Base-by-base conservation (phyloP, 495 filamentous ascomycete species). In the Penicillium pulvis region DNA sequence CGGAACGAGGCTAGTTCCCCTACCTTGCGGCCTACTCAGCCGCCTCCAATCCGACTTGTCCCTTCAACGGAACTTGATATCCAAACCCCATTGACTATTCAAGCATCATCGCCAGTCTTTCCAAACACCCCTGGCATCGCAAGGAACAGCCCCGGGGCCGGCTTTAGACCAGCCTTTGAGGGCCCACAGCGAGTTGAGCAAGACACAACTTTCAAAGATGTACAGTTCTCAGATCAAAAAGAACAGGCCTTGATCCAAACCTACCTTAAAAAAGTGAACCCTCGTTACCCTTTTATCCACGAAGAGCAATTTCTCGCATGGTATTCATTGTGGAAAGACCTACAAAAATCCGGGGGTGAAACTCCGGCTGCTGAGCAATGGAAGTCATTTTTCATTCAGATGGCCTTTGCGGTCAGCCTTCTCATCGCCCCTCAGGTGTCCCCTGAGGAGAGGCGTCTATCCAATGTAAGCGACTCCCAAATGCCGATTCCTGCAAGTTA, bases 251-350 rank as follows among this genome's bases (percentile, higher is more conserved):
- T 30, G n/a, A 41, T 68, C 23, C 44, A 55, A 23, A 56, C 62
- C 12, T 68, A 65, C 28, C 42, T 65, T 9, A 56, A 68, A 49
- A 31, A 62, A 28, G 65, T 68, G 10, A 68, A 68, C 17, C 65
- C 62, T 10, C 59, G 65, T 36, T 65, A 68, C 50, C 65, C 65
- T 2, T 67, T 65, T 24, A 59, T 67, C 17, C 62, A 65, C 49
- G 56, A 43, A 3, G 53, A 60, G 6, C 62, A 54, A 10, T 68
- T 65, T 17, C 10, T 55, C 8, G 50, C 24, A n/a, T 67, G 65
- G 65, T 67, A 65, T 44, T 33, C 35, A 20, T 53, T 62, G 10
- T 67, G 65, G 65, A 64, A 62, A 17, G 7, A 26, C 23, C 31
- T 33, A 9, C 45, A 33, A 8, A 19, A 44, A 3, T 19, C 36